Evolutionary conservation across 2,329 filamentous ascomycete species (phyloP), one percentile per base, ranked within the genome.

Genomic region (Aspergillus terreus): DNA sequence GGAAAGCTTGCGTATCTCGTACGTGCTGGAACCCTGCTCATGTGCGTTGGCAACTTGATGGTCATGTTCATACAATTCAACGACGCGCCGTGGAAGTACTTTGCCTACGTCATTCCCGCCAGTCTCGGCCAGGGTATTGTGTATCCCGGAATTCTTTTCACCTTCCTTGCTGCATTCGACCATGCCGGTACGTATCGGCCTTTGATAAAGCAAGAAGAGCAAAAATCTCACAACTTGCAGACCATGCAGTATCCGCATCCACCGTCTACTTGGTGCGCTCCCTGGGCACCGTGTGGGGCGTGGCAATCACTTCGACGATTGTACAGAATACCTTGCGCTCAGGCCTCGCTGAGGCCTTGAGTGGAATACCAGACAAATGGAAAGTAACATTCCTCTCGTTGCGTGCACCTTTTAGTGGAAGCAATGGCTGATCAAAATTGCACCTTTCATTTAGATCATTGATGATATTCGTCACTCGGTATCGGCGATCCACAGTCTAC

Each of bases 261-360:
- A 84, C 80, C 0, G 79, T 84, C 6, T 86, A 86, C 62, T 75
- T 86, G 17, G 78, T 86, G 41, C 78, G 83, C 23, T 85, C 82
- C 0, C 69, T 86, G 3, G 83, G 83, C 2, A 81, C 78, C 0
- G 82, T 86, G 14, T 86, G 82, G 78, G 83, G 83, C 9, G 83
- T 86, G 1, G 82, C 83, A 0, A 72, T 82, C 33, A 82, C 82
- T 0, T 83, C 82, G 7, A 78, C 82, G 6, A 82, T 86, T 42
- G 74, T 84, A 32, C 83, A 86, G 66, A 86, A 82, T 51, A 81
- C 79, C 50, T 73, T 86, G 57, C 81, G 75, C 58, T 69, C 76
- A 58, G 73, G 76, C 54, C 72, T 86, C 23, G 78, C 79, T 4
- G 68, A 71, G 54, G 81, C 76, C 57, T 69, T 86, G 65, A 74